These are phyloP conservation scores for Cordyceps cicadae DNA, from an alignment of 2,329 filamentous ascomycete species.

Conservation along the genomic window DNA sequence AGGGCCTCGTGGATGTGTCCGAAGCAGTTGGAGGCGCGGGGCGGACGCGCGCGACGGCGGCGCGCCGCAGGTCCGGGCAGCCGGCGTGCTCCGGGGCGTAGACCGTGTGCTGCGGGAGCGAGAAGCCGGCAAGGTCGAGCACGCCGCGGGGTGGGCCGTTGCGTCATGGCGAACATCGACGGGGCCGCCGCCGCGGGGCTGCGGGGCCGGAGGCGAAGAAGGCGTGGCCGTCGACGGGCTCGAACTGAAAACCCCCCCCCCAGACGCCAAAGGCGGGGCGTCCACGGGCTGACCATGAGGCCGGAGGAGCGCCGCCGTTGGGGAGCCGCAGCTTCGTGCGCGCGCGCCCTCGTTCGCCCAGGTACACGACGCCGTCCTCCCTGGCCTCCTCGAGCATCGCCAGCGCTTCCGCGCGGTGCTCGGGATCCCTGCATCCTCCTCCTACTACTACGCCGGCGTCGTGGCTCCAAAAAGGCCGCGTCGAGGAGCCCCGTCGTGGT, in stretches of 20 bases:
- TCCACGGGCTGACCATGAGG: slow-evolving; percentile 47
- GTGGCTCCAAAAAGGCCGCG: slow-evolving; percentile 13
- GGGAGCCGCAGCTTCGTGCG: slow-evolving; percentile 34
- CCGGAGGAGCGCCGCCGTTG: slow-evolving; percentile 41
- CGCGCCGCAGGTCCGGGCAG: slow-evolving; percentile 37
- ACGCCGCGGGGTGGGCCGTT: slow-evolving; percentile 48
- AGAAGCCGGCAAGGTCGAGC: slow-evolving; percentile 32
- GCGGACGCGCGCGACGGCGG: slow-evolving; percentile 32
- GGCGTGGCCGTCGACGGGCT: slow-evolving; percentile 25
- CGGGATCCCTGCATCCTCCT: background rate
- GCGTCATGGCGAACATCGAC: slow-evolving; percentile 46
- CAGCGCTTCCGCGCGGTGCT: slow-evolving; percentile 25
- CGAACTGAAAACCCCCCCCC: slow-evolving; percentile 47
- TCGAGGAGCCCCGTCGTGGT: slow-evolving; percentile 43
- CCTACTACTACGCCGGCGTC: no score
- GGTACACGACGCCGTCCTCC: slow-evolving; percentile 34
- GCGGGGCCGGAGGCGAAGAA: slow-evolving; percentile 24
- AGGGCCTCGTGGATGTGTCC: slow-evolving; percentile 52
- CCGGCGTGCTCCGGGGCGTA: slow-evolving; percentile 27
- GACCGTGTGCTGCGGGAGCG: slow-evolving; percentile 7
- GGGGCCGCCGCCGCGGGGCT: background rate
- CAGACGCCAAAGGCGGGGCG: slow-evolving; percentile 35
- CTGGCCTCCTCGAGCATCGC: slow-evolving; percentile 30
- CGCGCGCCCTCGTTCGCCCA: slow-evolving; percentile 44
- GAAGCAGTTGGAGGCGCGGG: slow-evolving; percentile 49